Conservation (phyloP, 2,329 filamentous ascomycete species). For the Colletotrichum liriopes region DNA sequence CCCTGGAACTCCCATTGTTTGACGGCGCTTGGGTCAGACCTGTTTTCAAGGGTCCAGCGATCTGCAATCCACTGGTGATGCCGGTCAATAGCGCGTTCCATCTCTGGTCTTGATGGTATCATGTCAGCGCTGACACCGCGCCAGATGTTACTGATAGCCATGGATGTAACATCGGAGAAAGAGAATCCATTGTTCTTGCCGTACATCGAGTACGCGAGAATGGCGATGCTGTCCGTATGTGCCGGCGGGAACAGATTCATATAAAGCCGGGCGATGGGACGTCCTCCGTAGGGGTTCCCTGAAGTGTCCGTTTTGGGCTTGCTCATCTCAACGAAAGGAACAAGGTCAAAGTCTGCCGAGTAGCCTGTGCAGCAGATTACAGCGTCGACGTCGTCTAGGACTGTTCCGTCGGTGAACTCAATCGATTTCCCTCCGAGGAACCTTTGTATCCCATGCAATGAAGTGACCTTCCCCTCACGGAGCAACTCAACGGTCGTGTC, state of each 20-base stretch:
- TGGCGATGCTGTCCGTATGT: conserved; percentile 55
- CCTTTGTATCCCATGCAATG: conserved; percentile 48
- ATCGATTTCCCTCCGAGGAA: conserved; percentile 46
- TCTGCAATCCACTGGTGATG: conserved; percentile 50
- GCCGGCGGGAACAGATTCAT: conserved; percentile 58
- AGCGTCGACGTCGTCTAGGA: conserved; percentile 47
- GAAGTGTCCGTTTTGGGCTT: conserved; percentile 36
- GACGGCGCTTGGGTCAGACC: conserved; percentile 44
- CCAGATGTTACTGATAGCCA: conserved; percentile 59
- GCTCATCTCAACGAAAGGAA: conserved; percentile 46
- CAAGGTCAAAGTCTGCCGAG: conserved; percentile 44
- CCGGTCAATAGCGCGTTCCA: conserved; percentile 49
- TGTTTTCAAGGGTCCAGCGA: conserved; percentile 44
- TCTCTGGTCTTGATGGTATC: conserved; percentile 50
- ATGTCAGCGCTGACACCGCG: conserved; percentile 47
- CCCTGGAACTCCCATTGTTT: conserved; percentile 53
- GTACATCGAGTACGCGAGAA: conserved; percentile 51
- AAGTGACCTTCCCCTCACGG: conserved; percentile 47
- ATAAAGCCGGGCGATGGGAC: conserved; percentile 53
- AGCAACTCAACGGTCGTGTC: conserved; percentile 50
- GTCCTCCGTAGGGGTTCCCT: conserved; percentile 48
- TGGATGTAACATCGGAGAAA: conserved; percentile 55
- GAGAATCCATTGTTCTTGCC: conserved; percentile 53
- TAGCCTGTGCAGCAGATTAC: conserved; percentile 52
- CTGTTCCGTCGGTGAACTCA: conserved; percentile 47